Base-by-base conservation (phyloP, 371 early-diverging fungal species). In the Mucor velutinosus region DNA sequence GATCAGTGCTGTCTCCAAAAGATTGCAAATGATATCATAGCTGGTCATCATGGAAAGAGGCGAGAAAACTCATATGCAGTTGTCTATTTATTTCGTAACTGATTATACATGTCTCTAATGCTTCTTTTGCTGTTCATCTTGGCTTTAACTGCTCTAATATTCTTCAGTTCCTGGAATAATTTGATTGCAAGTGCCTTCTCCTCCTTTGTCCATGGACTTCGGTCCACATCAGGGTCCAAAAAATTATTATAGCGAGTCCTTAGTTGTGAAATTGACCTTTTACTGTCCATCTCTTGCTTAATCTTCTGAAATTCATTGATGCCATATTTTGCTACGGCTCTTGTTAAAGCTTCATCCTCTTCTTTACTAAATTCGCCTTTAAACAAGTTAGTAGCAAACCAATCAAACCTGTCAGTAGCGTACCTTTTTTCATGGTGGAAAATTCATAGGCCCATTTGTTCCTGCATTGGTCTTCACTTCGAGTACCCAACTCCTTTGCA, bases 131-230 rank as follows among this genome's bases (percentile, higher is more conserved):
- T 65, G 15, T 70, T 58, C 62, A 65, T 65, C 21, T 51, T 58
- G 12, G 7, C n/a, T n/a, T 57, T 57, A 1, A 70, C 65, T 17
- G 61, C 60, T 12, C 60, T 49, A 4, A 70, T 12, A 51, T 61
- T 58, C 32, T 58, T 58, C 10, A 57, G 19, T 21, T 65, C 62
- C 8, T 37, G 8, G 62, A 61, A 70, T 23, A 65, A 11, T 56
- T 47, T n/a, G 12, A 35, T 14, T 5, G 32, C 25, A 4, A 51
- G 6, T 29, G 67, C 70, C 29, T 68, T 68, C 45, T 82, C 82
- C 21, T 78, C 71, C 4, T 60, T 56, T 10, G 76, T 64, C 83
- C 83, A 83, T 7, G 74, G 76, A 6, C 77, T 76, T 55, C 75
- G 67, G 57, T 83, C 80, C n/a, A 73, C 65, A 2, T 58, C 33